Evolutionary conservation across 2,329 filamentous ascomycete species (phyloP), one percentile per base, ranked within the genome.

Genomic region (Teratosphaeria zuluensis): DNA sequence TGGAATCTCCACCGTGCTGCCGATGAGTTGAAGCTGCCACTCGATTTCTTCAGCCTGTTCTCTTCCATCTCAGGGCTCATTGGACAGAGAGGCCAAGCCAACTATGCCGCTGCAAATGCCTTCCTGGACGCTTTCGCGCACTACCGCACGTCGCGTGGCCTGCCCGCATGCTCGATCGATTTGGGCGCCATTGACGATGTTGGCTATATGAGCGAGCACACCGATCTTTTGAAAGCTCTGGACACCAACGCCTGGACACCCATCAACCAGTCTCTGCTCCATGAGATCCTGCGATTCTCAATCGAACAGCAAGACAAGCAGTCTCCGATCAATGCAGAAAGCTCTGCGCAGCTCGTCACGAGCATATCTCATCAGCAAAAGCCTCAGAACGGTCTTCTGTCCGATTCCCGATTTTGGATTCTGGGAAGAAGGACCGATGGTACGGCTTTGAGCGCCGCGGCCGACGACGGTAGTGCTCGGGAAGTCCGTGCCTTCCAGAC

Each of bases 61-160:
- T 80, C 81, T 24, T 82, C 79, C 46, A 76, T 80, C 1, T 76
- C 80, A 0, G 80, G 80, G 35, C 71, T 84, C 14, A 80, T 83
- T 46, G 83, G 82, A 16, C 82, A 79, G 62, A 76, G 78, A 5
- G 80, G 81, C 0, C 82, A 85, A 61, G 76, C 80, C 14, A 83
- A 82, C 67, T 85, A 85, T 61, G 77, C 81, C 1, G 80, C 81
- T 0, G 81, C 79, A 1, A 84, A 68, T 53, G 58, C 62, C 38
- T 70, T 64, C 61, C 61, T 66, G 16, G 65, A 70, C 51, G 58
- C 64, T 2, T 61, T 74, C 54, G 63, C 64, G 1, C 53, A 56
- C 1, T 70, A 69, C 33, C 66, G 73, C 7, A 59, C 52, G 1
- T 5, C 16, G 1, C 64, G 58, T 3, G 69, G 69, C 1, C 58